Evolutionary conservation across 352 stramenopile species (phyloP), one percentile per base, ranked within the genome.

Genomic region (Phytopythium boreale): DNA sequence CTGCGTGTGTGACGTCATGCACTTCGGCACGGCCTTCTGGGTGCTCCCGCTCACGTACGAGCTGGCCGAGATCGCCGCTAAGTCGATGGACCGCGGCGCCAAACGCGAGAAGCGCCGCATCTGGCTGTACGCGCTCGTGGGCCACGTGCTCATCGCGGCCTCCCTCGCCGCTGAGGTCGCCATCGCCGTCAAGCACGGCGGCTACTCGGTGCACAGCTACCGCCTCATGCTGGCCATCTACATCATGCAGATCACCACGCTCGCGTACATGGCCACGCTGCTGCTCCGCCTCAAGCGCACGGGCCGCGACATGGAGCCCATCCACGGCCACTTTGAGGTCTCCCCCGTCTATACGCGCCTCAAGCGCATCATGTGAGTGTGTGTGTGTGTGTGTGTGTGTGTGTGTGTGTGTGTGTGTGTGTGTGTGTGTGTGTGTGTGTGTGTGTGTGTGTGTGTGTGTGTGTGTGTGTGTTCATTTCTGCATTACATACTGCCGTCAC

Each of bases 61-160:
- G 36, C 63, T 92, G n/a, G 77, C 67, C 12, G 73, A 77, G 46
- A 80, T 92, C 47, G 83, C 75, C 14, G 61, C 64, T 20, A 86
- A 76, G 34, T 78, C 79, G 3, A 92, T 92, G 83, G 83, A 92
- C 49, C 67, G 83, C 41, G 83, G 83, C 3, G 60, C 63, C 7
- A 37, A 26, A 2, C 78, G 77, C 27, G 83, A 92, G 58, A 51
- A 71, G 22, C 62, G 56, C 4, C 71, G 75, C 22, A 87, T 89
- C 62, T 60, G 65, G 1, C 44, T 71, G 31, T 90, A 90, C 64
- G 56, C 62, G 7, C 4, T 69, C 20, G 37, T 68, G 2, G 74
- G 73, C 9, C 73, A 85, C 49, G 39, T 58, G 1, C 41, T 74
- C 0, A 71, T 87, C 44, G 58, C 53, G 12, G 62, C 41, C 2